Evolutionary conservation across 2,329 filamentous ascomycete genomes (phyloP), one percentile per base, ranked within the genome.

Genomic region (Aspergillus sp.): DNA sequence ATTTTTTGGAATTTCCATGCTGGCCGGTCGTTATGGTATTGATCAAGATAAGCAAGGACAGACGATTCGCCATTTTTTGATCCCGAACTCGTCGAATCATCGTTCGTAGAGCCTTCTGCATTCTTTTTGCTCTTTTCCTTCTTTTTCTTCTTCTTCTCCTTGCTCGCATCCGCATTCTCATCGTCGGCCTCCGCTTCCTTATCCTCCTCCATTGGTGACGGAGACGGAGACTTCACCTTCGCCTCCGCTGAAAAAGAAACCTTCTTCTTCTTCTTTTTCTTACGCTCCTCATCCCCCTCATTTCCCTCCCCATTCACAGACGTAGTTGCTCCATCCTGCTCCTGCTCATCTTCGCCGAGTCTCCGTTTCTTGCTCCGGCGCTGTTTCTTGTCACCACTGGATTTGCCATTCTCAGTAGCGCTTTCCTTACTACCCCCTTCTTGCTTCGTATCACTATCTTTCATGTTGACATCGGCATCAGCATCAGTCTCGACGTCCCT

Each of bases 1-100:
- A 91, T 93, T 78, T 97, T 97, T 79, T 96, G 96, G 80, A 97
- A 98, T 75, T 96, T 97, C 93, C 93, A 98, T 65, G 81, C 81
- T 9, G 82, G 79, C 57, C 87, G 87, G 60, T 87, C 83, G 55
- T 82, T 83, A 75, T 90, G 82, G 82, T 92, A 96, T 70, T 88
- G 86, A 47, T 82, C 82, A 45, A 97, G 83, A 72, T 97, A 97
- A 53, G 85, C 81, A 15, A 96, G 81, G 57, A 91, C 88, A 14
- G 87, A 83, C 6, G 70, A 64, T 46, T 73, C 71, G 56, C 72
- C 67, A 47, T 66, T 56, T 35, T 68, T 51, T n/a, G 65, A 40
- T 6, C 55, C 19, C 14, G 50, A 23, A 15, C 12, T 19, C 25
- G 62, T 47, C 52, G 57, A 48, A 46, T 58, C 50, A 47, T 57